Conservation (phyloP, 78 protist species). For the Capsaspora owczarzaki region DNA sequence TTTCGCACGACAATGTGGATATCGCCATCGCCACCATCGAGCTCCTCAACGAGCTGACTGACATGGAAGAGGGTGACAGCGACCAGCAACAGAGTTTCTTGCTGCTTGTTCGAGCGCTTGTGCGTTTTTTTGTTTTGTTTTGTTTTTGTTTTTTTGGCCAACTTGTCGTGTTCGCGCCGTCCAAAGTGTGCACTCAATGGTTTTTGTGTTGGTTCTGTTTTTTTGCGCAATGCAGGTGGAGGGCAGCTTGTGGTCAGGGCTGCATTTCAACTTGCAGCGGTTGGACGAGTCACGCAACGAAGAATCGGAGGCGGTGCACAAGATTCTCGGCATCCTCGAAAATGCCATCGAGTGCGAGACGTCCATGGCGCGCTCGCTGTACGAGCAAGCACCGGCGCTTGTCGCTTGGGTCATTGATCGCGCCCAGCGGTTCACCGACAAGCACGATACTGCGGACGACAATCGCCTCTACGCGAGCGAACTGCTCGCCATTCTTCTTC, state of each 20-base stretch:
- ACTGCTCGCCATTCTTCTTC: background rate
- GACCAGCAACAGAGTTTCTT: background rate
- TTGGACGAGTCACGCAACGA: background rate
- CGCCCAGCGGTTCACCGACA: background rate
- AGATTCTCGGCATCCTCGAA: background rate
- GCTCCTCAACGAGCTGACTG: background rate
- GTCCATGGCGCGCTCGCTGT: background rate
- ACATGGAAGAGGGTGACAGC: background rate
- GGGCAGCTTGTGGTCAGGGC: background rate
- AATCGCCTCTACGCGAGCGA: background rate
- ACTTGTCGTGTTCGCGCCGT: too few relatives aligned
- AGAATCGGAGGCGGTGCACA: background rate
- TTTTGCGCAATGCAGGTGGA: background rate
- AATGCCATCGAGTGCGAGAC: background rate
- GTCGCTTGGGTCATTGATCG: background rate
- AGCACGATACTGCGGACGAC: background rate
- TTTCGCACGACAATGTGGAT: background rate
- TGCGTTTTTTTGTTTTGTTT: background rate
- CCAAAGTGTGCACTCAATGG: background rate
- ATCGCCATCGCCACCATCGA: background rate
- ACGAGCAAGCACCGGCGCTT: background rate
- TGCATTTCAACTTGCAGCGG: background rate
- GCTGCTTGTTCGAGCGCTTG: background rate
- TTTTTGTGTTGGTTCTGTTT: background rate
- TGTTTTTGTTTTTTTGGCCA: background rate